Evolutionary conservation across 2,329 filamentous ascomycete genomes (phyloP).

Genomic region (Plectosphaerella plurivora): DNA sequence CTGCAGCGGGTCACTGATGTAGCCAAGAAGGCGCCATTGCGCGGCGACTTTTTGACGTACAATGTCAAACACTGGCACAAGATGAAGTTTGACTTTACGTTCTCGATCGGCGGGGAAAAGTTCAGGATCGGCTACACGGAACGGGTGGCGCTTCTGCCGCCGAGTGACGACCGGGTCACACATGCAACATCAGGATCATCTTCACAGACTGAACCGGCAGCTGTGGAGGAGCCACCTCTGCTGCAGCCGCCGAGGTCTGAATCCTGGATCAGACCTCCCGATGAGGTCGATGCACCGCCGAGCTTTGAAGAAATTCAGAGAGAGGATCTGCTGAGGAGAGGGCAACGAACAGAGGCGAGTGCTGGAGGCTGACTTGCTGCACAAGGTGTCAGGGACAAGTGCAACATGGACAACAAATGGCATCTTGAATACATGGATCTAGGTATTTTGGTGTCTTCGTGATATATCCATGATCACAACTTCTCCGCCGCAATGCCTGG

Average conservation of each 20-base stretch:
- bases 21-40: background rate
- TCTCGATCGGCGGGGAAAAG: background rate
- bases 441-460: background rate
- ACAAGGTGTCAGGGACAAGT: too few relatives aligned
- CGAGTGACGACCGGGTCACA: background rate
- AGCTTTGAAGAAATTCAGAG: background rate
- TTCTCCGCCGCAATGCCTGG: conserved; percentile 7
- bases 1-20: background rate
- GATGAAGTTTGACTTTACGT: background rate
- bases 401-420: background rate
- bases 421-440: too few relatives aligned
- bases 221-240: background rate
- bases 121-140: background rate
- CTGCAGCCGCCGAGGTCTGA: background rate
- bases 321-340: background rate
- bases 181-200: background rate
- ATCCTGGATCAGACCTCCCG: conserved; percentile 1
- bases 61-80: background rate
- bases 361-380: too few relatives aligned
- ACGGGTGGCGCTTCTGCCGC: background rate
- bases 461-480: background rate
- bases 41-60: background rate
- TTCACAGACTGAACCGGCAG: background rate
- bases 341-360: too few relatives aligned
- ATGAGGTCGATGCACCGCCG: background rate